Base-by-base conservation (phyloP, 2,329 filamentous ascomycete genomes). In the Furcasterigmium sp. region DNA sequence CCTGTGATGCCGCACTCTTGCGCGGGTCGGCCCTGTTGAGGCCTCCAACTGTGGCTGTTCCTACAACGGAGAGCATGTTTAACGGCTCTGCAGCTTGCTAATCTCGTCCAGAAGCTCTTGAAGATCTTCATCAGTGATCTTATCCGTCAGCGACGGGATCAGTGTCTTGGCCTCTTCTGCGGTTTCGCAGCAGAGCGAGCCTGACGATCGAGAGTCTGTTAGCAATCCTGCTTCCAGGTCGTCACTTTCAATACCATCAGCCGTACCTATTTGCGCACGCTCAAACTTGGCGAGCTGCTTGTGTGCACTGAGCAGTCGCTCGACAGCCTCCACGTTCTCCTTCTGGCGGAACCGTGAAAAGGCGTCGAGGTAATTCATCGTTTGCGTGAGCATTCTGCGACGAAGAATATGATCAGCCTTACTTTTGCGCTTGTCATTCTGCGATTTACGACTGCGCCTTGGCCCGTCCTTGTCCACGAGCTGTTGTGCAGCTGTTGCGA, bases 301-400 rank as follows among this genome's bases (percentile, higher is more conserved):
- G 59, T 89, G 85, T 46, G 84, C 79, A 53, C 86, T 86, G 50
- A 96, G 76, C 55, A 96, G 72, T 46, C 88, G 82, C 67, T 95
- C 90, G 25, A 97, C 89, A n/a, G 89, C 87, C 68, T 95, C 87
- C 59, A 95, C 87, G 53, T 93, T 93, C 64, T 95, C 88, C 63
- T 91, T 90, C 57, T 91, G 84, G 70, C 95, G 95, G 77, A 97
- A 97, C 28, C 93, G 87, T 15, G 91, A 86, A 67, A 98, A 98
- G 50, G 90, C 83, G 56, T 95, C 90, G 42, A 97, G 81, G 67
- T 98, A 97, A 59, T 91, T 88, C 52, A 90, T 78, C 20, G 91
- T 96, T 64, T 95, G 91, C 50, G 80, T 82, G 44, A 95, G 76
- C 64, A 91, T 90, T 58, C 82, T 86, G 32, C 32, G 32, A 17